Conservation (phyloP, 2,329 filamentous ascomycete genomes). For the Stachybotrys echinatus region DNA sequence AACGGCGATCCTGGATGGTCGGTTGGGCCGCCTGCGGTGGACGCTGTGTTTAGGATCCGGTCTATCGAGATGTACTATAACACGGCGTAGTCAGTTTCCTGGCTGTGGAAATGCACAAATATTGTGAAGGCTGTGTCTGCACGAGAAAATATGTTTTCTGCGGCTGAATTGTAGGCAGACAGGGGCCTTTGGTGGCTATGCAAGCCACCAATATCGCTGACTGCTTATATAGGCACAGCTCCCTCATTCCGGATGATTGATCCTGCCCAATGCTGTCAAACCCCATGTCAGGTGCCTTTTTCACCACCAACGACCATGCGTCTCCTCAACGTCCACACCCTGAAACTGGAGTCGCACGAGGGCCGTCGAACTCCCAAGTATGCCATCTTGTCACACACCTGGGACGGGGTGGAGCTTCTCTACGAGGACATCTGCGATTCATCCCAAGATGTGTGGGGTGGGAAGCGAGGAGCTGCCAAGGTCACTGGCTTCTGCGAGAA, state of each 20-base stretch:
- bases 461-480: not conserved
- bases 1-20: slow-evolving; percentile 23
- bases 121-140: no score
- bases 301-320: no score
- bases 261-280: no score
- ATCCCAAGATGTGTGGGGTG: not conserved
- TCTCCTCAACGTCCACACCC: not conserved
- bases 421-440: not conserved
- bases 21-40: slow-evolving; percentile 17
- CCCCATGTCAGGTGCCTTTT: no score
- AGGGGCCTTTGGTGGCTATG: no score
- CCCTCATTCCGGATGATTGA: no score
- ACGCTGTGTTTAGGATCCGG: slow-evolving; percentile 22
- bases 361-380: not conserved
- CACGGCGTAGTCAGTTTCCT: no score
- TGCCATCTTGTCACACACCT: not conserved
- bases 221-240: no score
- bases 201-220: no score
- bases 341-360: not conserved
- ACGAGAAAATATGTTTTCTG: no score
- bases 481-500: not conserved
- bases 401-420: not conserved
- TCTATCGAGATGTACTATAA: slow-evolving; percentile 26
- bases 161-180: no score
- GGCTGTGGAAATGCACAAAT: no score